These are phyloP conservation scores for Melampsora americana DNA, from an alignment of 1,284 basidiomycete species.

Conservation along the genomic window DNA sequence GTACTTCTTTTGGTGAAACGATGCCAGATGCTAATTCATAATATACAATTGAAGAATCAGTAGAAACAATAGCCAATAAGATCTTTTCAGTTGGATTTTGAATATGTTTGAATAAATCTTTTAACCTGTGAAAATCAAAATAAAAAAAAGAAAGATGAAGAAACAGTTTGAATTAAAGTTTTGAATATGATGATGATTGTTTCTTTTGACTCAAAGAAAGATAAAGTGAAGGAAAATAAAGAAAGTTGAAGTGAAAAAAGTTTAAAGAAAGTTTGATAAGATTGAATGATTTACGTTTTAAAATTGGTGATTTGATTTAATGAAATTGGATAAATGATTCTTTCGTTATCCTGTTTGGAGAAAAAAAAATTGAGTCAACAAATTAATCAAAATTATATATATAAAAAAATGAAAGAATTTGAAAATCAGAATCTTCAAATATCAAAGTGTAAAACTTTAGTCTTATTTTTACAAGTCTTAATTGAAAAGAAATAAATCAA, in stretches of 20 bases:
- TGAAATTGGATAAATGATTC: constrained; percentile 17
- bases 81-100: constrained; percentile 1
- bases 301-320: constrained; percentile 26
- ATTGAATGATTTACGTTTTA: constrained; percentile 18
- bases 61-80: constrained; percentile 47
- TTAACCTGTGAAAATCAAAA: constrained; percentile 11
- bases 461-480: background rate
- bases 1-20: constrained; percentile 49
- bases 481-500: background rate
- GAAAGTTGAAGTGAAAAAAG: no score
- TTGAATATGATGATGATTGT: background rate
- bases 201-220: no score
- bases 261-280: no score
- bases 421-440: no score
- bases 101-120: constrained; percentile 3
- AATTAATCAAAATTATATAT: no score
- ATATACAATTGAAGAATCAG: constrained; percentile 49
- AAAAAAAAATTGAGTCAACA: no score
- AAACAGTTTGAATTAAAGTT: background rate
- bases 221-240: no score
- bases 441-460: no score
- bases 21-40: constrained; percentile 48
- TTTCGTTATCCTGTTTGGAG: background rate
- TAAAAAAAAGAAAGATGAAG: constrained; percentile 1
- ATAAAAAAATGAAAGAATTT: no score